Evolutionary conservation across 139 green algal species (phyloP), one percentile per base, ranked within the genome.

Genomic region (Chlamydomonas incerta): DNA sequence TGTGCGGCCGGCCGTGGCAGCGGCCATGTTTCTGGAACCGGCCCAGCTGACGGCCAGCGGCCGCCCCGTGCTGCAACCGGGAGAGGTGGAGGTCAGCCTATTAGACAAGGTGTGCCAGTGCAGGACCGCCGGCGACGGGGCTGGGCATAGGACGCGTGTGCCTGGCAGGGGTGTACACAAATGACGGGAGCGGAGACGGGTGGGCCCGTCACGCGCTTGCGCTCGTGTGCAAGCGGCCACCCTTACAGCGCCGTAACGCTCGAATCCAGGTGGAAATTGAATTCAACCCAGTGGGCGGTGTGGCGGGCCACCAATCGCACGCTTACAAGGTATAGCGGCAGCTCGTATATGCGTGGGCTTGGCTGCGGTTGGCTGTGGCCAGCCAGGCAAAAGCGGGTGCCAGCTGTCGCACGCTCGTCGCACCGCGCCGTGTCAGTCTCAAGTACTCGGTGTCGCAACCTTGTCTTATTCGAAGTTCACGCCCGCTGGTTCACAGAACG

Each of bases 181-280:
- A n/a, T 50, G 41, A 13, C 41, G 41, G 8, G 41, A 50, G 41
- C 41, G 8, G 41, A 8, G 41, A 50, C 41, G 41, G 5, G 41
- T 8, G 41, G 5, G 41, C 41, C 41, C n/a, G n/a, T n/a, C n/a
- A n/a, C n/a, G n/a, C n/a, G n/a, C n/a, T n/a, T n/a, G n/a, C n/a
- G n/a, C n/a, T n/a, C n/a, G n/a, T n/a, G n/a, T n/a, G n/a, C n/a
- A n/a, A n/a, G n/a, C 20, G 18, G 18, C 13, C 21, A 65, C 58
- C 4, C 20, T 11, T 26, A 17, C 13, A n/a, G n/a, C n/a, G n/a
- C n/a, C n/a, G n/a, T n/a, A n/a, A n/a, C n/a, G n/a, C n/a, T n/a
- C n/a, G n/a, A n/a, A n/a, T 26, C 4, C 83, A 96, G 92, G 90
- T 95, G 9, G 91, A 96, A 33, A 35, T 96, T 60, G 81, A 93